Evolutionary conservation across 352 stramenopile species (phyloP), one percentile per base, ranked within the genome.

Genomic region (Hyaloperonospora arabidopsidis): DNA sequence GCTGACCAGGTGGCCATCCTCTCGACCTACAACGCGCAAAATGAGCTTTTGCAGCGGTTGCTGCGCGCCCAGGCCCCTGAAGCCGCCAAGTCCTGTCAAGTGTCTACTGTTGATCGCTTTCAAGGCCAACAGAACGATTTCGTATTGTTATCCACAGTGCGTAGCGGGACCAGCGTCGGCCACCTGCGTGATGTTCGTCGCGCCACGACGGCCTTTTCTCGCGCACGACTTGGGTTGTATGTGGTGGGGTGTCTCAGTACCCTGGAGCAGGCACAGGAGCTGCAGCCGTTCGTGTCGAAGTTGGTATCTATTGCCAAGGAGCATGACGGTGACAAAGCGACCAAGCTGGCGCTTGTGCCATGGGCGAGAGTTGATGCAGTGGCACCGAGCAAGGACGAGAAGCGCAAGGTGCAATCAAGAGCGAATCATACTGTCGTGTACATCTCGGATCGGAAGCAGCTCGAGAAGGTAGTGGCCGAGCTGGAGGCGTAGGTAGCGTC

Each of bases 91-190:
- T 58, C 21, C 5, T 74, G 57, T 35, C 55, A 65, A 7, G 75
- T 98, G 17, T 92, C 76, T 15, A 98, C 93, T 6, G 87, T 98
- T 5, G 95, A 98, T 75, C 76, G 93, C 46, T 98, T 96, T 65
- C 94, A 98, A 76, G 91, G 93, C 21, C 87, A 97, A 58, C 92
- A 98, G 61, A 97, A 96, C 60, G 91, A 98, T 63, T 94, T 90
- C 57, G 74, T 98, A n/a, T 65, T 98, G 49, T 61, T 98, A 25
- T 97, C 87, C 5, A 83, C 97, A 11, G 93, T 98, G 23, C 73
- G 92, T 28, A 98, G 90, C n/a, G 77, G 79, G 29, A 39, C 50
- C 17, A 47, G 62, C 6, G 74, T 98, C 5, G 95, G 93, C 2
- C 87, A 97, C 62, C 54, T 98, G 18, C 75, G 87, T 18, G 95